A percentile compares a stretch with the other conserved stretches of the same genome.
These are phyloP conservation scores for Gryganskiella cystojenkinii DNA, from an alignment of 192 early-diverging fungal species.

Conservation along the genomic window DNA sequence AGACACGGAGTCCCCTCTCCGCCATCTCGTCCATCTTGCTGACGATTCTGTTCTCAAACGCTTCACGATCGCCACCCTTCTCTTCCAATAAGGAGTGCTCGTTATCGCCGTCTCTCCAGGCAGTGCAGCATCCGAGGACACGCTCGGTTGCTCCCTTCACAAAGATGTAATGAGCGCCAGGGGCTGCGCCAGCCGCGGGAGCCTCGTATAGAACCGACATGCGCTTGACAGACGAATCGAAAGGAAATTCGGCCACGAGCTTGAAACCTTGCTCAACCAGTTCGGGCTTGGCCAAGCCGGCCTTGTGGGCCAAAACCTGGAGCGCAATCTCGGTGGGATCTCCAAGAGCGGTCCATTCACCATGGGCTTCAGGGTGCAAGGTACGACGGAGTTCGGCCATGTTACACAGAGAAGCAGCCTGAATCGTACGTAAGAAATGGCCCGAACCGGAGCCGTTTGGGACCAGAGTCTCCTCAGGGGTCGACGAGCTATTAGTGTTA, in stretches of 20 bases:
- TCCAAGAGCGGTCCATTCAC: constrained; percentile 81
- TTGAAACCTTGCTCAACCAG: constrained; percentile 63
- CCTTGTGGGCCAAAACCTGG: constrained; percentile 85
- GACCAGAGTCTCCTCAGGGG: constrained; percentile 47
- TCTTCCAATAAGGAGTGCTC: constrained; percentile 37
- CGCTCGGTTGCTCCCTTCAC: constrained; percentile 95
- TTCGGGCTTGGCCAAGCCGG: constrained; percentile 75
- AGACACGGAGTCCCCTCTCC: constrained; percentile 70
- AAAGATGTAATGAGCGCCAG: constrained; percentile 67
- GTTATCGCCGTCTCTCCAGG: constrained; percentile 54
- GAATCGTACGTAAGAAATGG: constrained; percentile 60
- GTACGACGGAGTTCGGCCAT: constrained; percentile 78
- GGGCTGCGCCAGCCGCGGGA: background rate
- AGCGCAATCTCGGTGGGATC: constrained; percentile 96
- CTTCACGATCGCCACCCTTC: constrained; percentile 65
- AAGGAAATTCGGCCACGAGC: constrained; percentile 72
- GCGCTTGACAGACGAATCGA: constrained; percentile 85
- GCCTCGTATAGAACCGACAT: constrained; percentile 85
- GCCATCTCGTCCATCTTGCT: constrained; percentile 65
- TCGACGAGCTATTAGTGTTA: too few relatives aligned
- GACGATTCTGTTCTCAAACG: constrained; percentile 74
- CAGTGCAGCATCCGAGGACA: constrained; percentile 78
- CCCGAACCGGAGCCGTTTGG: constrained; percentile 7
- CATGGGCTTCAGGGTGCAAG: constrained; percentile 62
- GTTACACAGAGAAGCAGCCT: constrained; percentile 85